Percentiles rank a stretch among this genome's conserved stretches.
phyloP scores from a whole-genome alignment of 257 asterid species.

The Jaltomata sinuosa region DNA sequence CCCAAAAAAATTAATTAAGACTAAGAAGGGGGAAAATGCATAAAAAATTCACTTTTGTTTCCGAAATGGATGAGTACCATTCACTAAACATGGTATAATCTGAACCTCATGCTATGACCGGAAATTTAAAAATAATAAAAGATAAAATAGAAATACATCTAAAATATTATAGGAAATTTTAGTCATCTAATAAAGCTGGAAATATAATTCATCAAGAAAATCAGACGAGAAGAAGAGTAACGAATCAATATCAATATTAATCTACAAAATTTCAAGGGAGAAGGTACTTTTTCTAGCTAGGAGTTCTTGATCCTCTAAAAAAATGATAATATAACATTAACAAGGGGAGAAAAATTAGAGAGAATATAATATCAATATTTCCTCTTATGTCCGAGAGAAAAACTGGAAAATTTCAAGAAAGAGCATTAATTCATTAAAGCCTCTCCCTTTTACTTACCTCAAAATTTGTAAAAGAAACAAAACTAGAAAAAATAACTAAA shows the following conservation, averaged over 20 bases:
- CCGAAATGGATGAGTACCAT: neutral
- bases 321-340: neutral
- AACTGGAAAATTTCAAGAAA: conserved; percentile 10
- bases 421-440: neutral
- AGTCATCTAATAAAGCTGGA: neutral
- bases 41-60: neutral
- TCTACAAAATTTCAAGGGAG: too few species aligned
- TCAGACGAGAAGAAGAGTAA: neutral
- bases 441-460: conserved; percentile 8
- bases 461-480: neutral
- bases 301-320: too few species aligned
- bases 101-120: neutral
- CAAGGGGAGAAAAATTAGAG: neutral
- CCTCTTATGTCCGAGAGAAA: neutral
- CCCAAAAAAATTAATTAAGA: neutral
- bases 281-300: neutral
- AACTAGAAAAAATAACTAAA: neutral
- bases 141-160: neutral
- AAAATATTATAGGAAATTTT: neutral
- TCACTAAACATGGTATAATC: neutral
- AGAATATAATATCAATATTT: neutral
- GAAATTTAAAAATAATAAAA: neutral
- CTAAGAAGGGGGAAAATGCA: neutral
- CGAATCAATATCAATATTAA: too few species aligned
- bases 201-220: neutral